Evolutionary conservation across 2,329 filamentous ascomycete species (phyloP), one percentile per base, ranked within the genome.

Genomic region (Colletotrichum aenigma): DNA sequence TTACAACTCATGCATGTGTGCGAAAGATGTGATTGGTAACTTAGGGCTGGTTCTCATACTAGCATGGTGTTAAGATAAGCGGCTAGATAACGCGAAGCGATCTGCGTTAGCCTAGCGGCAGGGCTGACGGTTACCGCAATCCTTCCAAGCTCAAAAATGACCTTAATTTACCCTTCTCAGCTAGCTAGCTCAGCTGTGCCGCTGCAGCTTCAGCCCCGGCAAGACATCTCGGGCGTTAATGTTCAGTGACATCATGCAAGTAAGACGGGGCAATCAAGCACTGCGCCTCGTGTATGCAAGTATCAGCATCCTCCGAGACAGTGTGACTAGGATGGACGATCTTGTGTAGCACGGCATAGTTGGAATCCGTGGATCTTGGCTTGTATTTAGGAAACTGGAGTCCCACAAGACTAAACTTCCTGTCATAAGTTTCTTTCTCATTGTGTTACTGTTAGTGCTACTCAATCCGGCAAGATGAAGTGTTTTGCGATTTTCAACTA

Each of bases 321-420:
- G 12, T 2, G 2, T 26, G 0, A 13, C 2, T 7, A 13, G 7
- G 8, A 2, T 10, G 7, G 43, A 6, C 10, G n/a, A 21, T 21
- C 43, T 21, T n/a, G n/a, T 52, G 6, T 52, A 52, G n/a, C n/a
- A 21, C n/a, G n/a, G n/a, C n/a, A n/a, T 1, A 52, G 6, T 4
- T 21, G 1, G 18, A 13, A 1, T 2, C 0, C 2, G 43, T 13
- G n/a, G 43, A 2, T 21, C 2, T 48, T 18, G n/a, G 6, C 43
- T 52, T 13, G 4, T 52, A 52, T 52, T 52, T 52, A 52, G 43
- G 6, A 1, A 52, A 13, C 43, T 7, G 6, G n/a, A 3, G n/a
- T 13, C 43, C 43, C 43, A 7, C 38, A 13, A 13, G 6, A 21
- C 43, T 52, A 24, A 4, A 0, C 0, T 21, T 21, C n/a, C 1